These are phyloP conservation scores for Trametes coccinea DNA, from an alignment of 768 basidiomycete genomes.

Conservation along the genomic window DNA sequence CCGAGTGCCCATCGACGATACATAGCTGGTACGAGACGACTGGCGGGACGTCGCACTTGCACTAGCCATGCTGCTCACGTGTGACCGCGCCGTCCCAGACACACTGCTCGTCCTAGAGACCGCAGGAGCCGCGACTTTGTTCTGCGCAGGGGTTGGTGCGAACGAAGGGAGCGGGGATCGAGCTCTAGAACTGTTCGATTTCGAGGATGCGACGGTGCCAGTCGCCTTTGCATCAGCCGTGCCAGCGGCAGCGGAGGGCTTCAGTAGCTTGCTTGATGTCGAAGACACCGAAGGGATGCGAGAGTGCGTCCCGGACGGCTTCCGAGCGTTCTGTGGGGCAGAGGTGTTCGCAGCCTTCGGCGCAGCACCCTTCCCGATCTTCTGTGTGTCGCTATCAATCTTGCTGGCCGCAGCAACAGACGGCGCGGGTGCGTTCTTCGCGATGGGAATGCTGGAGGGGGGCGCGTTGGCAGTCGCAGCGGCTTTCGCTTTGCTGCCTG, in stretches of 20 bases:
- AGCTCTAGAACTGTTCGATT: constrained; percentile 18
- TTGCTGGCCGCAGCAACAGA: constrained; percentile 1
- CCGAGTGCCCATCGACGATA: constrained; percentile 35
- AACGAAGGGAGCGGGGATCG: constrained; percentile 33
- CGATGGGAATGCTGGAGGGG: constrained; percentile 29
- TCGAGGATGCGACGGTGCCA: constrained; percentile 16
- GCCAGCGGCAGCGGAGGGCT: background rate
- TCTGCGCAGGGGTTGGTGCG: constrained; percentile 10
- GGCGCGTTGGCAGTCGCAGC: constrained; percentile 18
- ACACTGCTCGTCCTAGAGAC: constrained; percentile 13
- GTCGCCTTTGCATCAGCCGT: constrained; percentile 3
- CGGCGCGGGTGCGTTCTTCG: constrained; percentile 28
- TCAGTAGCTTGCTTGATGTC: constrained; percentile 14
- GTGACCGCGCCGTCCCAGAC: constrained; percentile 30
- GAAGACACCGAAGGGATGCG: constrained; percentile 14
- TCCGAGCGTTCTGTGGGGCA: constrained; percentile 8
- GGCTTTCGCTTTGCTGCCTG: constrained; percentile 32
- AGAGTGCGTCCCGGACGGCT: constrained; percentile 17
- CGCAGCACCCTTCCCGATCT: constrained; percentile 10
- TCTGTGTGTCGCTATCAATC: background rate
- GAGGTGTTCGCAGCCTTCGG: constrained; percentile 3
- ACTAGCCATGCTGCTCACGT: constrained; percentile 17
- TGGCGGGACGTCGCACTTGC: constrained; percentile 9
- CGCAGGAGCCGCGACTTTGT: constrained; percentile 8
- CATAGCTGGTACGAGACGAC: constrained; percentile 8